phyloP scores from a whole-genome alignment of 371 early-diverging fungal species.

The Haplosporangium sp. region DNA sequence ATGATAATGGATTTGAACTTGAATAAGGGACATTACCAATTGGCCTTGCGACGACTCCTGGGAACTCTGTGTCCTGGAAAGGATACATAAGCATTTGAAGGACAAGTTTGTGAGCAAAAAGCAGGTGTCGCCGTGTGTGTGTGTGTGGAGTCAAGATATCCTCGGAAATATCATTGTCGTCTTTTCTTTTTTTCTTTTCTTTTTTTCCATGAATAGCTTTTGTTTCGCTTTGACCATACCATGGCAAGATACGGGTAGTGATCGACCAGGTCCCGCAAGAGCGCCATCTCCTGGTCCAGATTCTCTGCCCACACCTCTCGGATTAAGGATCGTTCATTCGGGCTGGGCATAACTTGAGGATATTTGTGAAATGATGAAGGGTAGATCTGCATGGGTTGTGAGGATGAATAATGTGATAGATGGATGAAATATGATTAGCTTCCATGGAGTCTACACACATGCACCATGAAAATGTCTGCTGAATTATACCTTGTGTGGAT shows the following conservation, averaged over 20 bases:
- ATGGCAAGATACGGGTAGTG: slow-evolving; percentile 97
- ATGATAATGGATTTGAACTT: background rate
- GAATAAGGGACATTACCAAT: slow-evolving; percentile 59
- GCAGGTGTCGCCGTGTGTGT: background rate
- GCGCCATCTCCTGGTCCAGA: slow-evolving; percentile 95
- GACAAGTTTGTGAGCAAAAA: background rate
- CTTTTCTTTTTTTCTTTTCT: background rate
- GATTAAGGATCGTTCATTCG: slow-evolving; percentile 70
- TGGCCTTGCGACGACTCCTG: slow-evolving; percentile 99
- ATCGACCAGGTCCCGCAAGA: slow-evolving; percentile 91
- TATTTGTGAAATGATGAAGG: too few species aligned
- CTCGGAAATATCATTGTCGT: too few species aligned
- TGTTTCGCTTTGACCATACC: slow-evolving; percentile 64
- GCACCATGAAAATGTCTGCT: too few species aligned
- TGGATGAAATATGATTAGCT: too few species aligned
- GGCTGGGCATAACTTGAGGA: slow-evolving; percentile 43
- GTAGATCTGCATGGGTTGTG: too few species aligned
- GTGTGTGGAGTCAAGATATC: too few species aligned
- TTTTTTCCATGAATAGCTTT: too few species aligned
- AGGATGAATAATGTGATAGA: too few species aligned
- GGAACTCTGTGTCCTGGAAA: slow-evolving; percentile 98
- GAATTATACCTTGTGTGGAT: too few species aligned
- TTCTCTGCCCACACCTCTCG: slow-evolving; percentile 98
- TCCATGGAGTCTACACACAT: too few species aligned
- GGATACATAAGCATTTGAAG: background rate